Conservation (phyloP, 192 early-diverging fungal genomes). For the Helicostylum pulchrum region DNA sequence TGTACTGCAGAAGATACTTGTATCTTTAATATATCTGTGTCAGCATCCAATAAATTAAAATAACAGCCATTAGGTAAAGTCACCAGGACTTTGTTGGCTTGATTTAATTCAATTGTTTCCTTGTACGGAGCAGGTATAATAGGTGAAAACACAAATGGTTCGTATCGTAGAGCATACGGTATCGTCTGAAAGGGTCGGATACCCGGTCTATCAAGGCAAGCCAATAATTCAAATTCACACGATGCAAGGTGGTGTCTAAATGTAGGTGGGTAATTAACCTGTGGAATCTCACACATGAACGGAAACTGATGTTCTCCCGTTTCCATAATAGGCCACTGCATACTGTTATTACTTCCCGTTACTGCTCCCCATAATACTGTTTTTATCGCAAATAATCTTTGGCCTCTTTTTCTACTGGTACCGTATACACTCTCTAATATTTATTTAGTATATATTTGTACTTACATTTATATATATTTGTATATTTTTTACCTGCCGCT, state of each 20-base stretch:
- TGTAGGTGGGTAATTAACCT: constrained; percentile 31
- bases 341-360: background rate
- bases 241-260: constrained; percentile 18
- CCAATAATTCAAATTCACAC: constrained; percentile 12
- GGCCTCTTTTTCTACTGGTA: background rate
- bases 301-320: constrained; percentile 28
- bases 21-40: background rate
- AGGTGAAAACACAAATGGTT: constrained; percentile 8
- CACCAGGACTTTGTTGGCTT: background rate
- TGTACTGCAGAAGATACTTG: background rate
- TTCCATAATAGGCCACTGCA: constrained; percentile 23
- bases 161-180: constrained; percentile 1
- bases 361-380: constrained; percentile 29
- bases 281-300: constrained; percentile 30
- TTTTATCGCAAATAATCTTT: constrained; percentile 23
- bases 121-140: background rate
- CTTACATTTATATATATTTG: constrained; percentile 2
- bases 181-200: constrained; percentile 21
- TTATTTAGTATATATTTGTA: background rate
- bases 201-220: constrained; percentile 16
- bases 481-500: constrained; percentile 21
- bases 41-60: constrained; percentile 5
- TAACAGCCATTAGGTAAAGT: background rate
- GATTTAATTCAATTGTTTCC: background rate
- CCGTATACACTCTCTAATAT: constrained; percentile 20